Percentiles rank a stretch among this genome's conserved stretches.
These are phyloP conservation scores for Aureobasidium sp. DNA, from an alignment of 2,329 filamentous ascomycete species.

Conservation along the genomic window DNA sequence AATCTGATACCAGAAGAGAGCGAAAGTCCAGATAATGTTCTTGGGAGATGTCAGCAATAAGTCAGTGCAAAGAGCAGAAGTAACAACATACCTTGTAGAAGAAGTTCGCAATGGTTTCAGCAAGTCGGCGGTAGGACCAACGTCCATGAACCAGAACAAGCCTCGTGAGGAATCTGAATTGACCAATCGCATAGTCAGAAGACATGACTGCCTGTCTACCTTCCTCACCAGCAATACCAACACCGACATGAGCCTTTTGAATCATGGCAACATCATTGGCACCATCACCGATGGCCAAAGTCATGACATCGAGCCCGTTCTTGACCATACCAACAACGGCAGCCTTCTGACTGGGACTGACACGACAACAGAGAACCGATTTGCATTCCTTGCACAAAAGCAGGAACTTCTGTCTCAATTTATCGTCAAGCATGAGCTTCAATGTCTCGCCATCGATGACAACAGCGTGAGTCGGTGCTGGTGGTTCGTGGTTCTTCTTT, in stretches of 20 bases:
- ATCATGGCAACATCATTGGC: conserved; percentile 98
- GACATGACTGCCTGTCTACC: conserved; percentile 92
- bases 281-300: conserved; percentile 84
- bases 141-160: conserved; percentile 84
- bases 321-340: conserved; percentile 97
- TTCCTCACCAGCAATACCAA: conserved; percentile 89
- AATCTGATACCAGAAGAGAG: conserved; percentile 95
- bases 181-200: conserved; percentile 89
- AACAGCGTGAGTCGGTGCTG: conserved; percentile 79
- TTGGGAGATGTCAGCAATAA: conserved; percentile 24
- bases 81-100: conserved; percentile 74
- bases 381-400: conserved; percentile 95
- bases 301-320: conserved; percentile 90
- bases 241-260: conserved; percentile 92
- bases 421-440: conserved; percentile 75
- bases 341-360: conserved; percentile 93
- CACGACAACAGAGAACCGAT: conserved; percentile 92
- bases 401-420: conserved; percentile 83
- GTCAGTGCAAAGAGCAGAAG: background rate
- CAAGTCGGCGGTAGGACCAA: conserved; percentile 92
- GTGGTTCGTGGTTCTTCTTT: conserved; percentile 75
- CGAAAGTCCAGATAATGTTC: conserved; percentile 97
- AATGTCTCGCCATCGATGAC: conserved; percentile 94
- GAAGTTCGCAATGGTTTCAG: conserved; percentile 94
- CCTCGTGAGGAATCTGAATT: conserved; percentile 82